These are phyloP conservation scores for Cardamine resedifolia DNA, from an alignment of 345 rosid species.

Conservation along the genomic window DNA sequence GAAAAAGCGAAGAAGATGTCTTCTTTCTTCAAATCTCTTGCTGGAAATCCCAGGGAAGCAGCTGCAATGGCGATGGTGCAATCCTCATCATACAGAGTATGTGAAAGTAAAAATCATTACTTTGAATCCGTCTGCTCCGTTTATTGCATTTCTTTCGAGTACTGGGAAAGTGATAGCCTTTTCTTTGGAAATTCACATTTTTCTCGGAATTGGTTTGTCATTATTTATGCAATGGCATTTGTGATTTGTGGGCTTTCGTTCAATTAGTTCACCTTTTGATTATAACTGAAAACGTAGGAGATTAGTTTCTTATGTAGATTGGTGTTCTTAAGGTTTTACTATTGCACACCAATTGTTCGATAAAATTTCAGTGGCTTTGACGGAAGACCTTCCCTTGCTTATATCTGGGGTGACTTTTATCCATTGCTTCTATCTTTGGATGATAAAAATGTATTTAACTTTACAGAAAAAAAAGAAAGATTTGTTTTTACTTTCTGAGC, in stretches of 20 bases:
- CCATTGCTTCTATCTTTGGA: not conserved
- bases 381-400: too few species aligned
- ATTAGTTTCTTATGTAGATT: not conserved
- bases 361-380: conserved; percentile 35
- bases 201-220: not conserved
- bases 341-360: conserved; percentile 44
- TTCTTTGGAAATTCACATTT: not conserved
- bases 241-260: not conserved
- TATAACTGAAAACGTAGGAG: not conserved
- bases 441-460: not conserved
- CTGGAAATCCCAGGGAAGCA: conserved; percentile 52
- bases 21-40: conserved; percentile 58
- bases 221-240: not conserved
- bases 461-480: not conserved
- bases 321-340: not conserved
- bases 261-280: not conserved
- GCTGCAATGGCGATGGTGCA: conserved; percentile 65
- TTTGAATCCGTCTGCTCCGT: not conserved
- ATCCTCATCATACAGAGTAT: conserved; percentile 63
- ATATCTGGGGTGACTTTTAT: not conserved
- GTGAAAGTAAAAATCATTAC: not conserved
- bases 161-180: not conserved
- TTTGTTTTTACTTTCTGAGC: not conserved
- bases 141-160: not conserved
- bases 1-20: conserved; percentile 30